A percentile compares a stretch with the other conserved stretches of the same genome.
phyloP scores from a whole-genome alignment of 2,329 filamentous ascomycete genomes.

The Cladosporium sp. region DNA sequence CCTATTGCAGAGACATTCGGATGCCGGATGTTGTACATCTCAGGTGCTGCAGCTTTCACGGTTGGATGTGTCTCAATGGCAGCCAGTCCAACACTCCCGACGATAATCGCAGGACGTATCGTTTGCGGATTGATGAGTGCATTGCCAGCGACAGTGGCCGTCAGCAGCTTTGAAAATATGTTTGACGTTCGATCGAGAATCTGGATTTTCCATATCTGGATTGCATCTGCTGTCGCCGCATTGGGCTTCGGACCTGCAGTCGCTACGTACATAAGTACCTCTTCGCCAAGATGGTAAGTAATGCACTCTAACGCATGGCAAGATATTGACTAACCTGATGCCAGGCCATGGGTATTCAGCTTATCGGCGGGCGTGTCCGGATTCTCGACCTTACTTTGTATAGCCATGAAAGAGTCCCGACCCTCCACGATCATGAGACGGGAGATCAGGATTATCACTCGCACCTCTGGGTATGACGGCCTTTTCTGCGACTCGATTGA shows the following conservation, averaged over 20 bases:
- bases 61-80: conserved; percentile 35
- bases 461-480: conserved; percentile 22
- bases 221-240: conserved; percentile 40
- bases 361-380: conserved; percentile 38
- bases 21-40: conserved; percentile 32
- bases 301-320: not conserved
- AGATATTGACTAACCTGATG: not conserved
- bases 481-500: conserved; percentile 36
- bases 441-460: conserved; percentile 30
- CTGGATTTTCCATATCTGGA: conserved; percentile 47
- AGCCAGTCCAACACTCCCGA: conserved; percentile 32
- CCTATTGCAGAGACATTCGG: conserved; percentile 38
- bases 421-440: conserved; percentile 40
- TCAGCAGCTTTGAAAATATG: conserved; percentile 48
- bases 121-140: conserved; percentile 43
- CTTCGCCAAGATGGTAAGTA: conserved; percentile 36
- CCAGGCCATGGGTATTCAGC: conserved; percentile 45
- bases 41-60: conserved; percentile 29
- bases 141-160: conserved; percentile 44
- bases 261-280: conserved; percentile 37
- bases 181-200: conserved; percentile 42
- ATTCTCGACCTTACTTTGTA: conserved; percentile 32
- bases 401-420: conserved; percentile 42
- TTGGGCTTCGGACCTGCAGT: conserved; percentile 43
- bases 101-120: conserved; percentile 39